phyloP scores from a whole-genome alignment of 2,329 filamentous ascomycete genomes.

The Colletotrichum paranaense region DNA sequence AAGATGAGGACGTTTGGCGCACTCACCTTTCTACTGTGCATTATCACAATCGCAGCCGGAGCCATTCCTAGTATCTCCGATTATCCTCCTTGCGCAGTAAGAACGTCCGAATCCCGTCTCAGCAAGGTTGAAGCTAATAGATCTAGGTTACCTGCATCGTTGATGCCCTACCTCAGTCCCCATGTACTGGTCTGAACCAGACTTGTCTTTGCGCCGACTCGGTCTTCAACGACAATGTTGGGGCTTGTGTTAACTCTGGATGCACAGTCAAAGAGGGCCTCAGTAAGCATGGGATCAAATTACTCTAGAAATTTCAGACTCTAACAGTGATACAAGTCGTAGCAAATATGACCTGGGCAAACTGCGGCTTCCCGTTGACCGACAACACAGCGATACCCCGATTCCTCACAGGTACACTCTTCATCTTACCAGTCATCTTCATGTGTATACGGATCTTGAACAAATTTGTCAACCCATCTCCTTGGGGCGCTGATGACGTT shows the following conservation, averaged over 20 bases:
- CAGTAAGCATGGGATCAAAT: background rate
- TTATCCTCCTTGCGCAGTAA: constrained; percentile 8
- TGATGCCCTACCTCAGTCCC: constrained; percentile 4
- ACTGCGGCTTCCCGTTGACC: constrained; percentile 8
- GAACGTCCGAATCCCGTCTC: background rate
- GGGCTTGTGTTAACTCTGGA: background rate
- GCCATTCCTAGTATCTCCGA: background rate
- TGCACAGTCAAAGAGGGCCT: constrained; percentile 3
- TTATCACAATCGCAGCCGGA: background rate
- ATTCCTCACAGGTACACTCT: constrained; percentile 1
- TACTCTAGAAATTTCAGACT: too few relatives aligned
- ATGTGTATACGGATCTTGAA: background rate
- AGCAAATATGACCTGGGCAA: constrained; percentile 4
- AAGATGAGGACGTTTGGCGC: background rate
- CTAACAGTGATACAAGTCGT: background rate
- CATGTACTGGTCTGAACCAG: background rate
- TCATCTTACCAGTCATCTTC: constrained; percentile 1
- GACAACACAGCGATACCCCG: constrained; percentile 1
- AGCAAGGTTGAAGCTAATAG: too few relatives aligned
- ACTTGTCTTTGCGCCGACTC: constrained; percentile 6
- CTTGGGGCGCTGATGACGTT: background rate
- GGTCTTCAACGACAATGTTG: background rate
- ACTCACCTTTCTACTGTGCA: background rate
- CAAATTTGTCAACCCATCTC: background rate
- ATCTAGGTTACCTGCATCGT: background rate